Base-by-base conservation (phyloP, 2,329 filamentous ascomycete genomes). In the Colletotrichum destructivum region DNA sequence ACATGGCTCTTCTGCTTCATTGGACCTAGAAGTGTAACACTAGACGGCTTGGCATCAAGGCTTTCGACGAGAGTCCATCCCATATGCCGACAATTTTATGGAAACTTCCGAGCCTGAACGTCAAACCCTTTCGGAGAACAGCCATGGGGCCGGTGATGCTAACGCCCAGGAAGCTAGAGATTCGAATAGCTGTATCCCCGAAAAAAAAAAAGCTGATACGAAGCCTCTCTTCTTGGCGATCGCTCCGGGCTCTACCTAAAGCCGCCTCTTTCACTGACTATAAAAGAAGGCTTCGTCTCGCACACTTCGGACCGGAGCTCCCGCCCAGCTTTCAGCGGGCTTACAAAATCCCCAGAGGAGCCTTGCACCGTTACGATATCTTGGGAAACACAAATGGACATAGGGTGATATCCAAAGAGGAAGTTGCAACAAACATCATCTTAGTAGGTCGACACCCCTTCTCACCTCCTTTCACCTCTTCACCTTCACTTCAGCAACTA, bases 11-110 rank as follows among this genome's bases (percentile, higher is more conserved):
- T 26, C 49, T 23, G 52, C 47, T 16, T 40, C 23, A 21, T 57
- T 54, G 31, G 38, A 26, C 12, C 49, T 38, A n/a, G 8, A n/a
- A 40, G 9, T 21, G 21, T 16, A 38, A 23, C 56, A 40, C 5
- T 71, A 59, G 26, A n/a, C 11, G 16, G n/a, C 57, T 26, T 57
- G 51, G 63, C 42, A 56, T 13, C 35, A 9, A 42, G 38, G 31
- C 13, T 51, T 38, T 12, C 6, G 31, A 31, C 4, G 4, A 62
- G 13, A 9, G 23, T 23, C n/a, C 21, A 38, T 42, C 9, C 54
- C 12, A 42, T 12, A 15, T 5, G 26, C 31, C 31, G 18, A 40
- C 7, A 2, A 15, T 13, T 15, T n/a, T 11, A 21, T 31, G 44
- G 46, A 13, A 38, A 26, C 23, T n/a, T 26, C 15, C 38, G 46